These are phyloP conservation scores for Pythium folliculosum DNA, from an alignment of 352 stramenopile genomes.

Conservation along the genomic window DNA sequence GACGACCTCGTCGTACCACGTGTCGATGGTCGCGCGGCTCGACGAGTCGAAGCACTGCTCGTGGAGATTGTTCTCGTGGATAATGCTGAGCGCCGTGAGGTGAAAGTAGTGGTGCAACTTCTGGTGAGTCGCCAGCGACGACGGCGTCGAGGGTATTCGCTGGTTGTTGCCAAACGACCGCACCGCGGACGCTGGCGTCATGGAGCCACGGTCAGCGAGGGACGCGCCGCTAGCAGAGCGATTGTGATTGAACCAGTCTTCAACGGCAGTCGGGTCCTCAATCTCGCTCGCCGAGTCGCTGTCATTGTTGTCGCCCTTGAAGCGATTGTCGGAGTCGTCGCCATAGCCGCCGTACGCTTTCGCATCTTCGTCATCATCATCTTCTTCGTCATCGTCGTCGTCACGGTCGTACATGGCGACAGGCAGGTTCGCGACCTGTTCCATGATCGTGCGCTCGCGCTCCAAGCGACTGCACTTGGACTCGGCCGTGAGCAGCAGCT, in stretches of 20 bases:
- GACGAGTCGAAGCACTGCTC: conserved; percentile 81
- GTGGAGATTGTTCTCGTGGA: conserved; percentile 83
- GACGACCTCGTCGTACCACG: conserved; percentile 83
- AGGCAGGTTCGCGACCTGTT: conserved; percentile 76
- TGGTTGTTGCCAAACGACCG: conserved; percentile 33
- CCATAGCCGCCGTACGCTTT: conserved; percentile 29
- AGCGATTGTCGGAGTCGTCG: conserved; percentile 37
- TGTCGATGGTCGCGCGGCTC: conserved; percentile 79
- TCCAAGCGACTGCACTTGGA: conserved; percentile 70
- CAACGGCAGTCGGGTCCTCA: conserved; percentile 28
- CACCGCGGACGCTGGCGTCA: conserved; percentile 1
- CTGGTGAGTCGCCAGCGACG: conserved; percentile 73
- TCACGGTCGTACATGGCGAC: conserved; percentile 68
- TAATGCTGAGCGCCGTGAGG: conserved; percentile 82
- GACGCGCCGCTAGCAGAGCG: conserved; percentile 1
- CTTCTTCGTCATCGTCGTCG: conserved; percentile 66
- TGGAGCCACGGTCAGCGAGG: not conserved
- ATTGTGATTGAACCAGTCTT: conserved; percentile 27
- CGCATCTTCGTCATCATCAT: conserved; percentile 36
- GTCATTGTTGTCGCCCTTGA: conserved; percentile 24
- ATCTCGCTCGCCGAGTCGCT: conserved; percentile 22
- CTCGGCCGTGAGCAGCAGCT: conserved; percentile 62
- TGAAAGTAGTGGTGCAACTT: conserved; percentile 90
- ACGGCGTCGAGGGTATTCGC: conserved; percentile 44
- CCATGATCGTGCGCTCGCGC: conserved; percentile 71